Percentiles rank a stretch among this genome's conserved stretches.
Evolutionary conservation across 2,329 filamentous ascomycete genomes (phyloP).

Genomic region (Colletotrichum sp.): DNA sequence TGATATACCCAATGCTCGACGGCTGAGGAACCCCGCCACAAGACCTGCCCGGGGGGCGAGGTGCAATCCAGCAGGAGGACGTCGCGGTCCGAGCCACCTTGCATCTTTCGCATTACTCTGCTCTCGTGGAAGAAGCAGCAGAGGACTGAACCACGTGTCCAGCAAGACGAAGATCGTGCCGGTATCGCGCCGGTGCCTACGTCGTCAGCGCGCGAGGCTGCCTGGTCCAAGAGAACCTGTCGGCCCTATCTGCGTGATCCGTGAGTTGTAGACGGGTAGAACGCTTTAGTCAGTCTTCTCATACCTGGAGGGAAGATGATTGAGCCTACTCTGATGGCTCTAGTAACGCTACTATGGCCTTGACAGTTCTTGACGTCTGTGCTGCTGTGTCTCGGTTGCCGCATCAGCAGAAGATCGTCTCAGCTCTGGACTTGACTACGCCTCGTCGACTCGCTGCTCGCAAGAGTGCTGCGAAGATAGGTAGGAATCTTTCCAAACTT

Average conservation of each 20-base stretch:
- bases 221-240: background rate
- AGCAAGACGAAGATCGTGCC: background rate
- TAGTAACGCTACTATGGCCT: background rate
- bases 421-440: background rate
- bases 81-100: background rate
- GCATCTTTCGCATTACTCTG: background rate
- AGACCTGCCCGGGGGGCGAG: background rate
- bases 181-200: background rate
- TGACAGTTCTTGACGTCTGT: background rate
- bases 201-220: background rate
- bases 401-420: background rate
- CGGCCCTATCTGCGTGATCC: background rate
- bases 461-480: background rate
- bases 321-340: background rate
- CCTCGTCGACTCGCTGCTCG: background rate
- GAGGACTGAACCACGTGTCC: background rate
- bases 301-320: background rate
- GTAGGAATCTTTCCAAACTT: background rate
- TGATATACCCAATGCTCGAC: background rate
- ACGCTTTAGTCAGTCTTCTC: background rate
- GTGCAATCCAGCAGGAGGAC: background rate
- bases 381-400: background rate
- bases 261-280: background rate
- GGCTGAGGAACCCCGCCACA: background rate
- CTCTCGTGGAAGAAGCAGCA: background rate